phyloP scores from a whole-genome alignment of 805 yeast genomes.

The Candida coleopterorum region DNA sequence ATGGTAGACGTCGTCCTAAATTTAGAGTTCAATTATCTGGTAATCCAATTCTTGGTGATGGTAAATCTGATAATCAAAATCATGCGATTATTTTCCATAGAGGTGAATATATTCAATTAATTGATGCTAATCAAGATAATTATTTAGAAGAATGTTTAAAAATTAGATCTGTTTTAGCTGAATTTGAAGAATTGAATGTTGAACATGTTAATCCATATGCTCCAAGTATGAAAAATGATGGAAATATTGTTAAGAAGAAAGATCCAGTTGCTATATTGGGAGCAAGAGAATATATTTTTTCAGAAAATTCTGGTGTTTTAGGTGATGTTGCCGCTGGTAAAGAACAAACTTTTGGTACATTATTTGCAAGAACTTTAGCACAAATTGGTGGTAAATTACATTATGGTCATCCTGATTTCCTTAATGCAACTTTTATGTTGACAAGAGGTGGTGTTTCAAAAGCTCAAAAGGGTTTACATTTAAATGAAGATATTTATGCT shows the following conservation, averaged over 20 bases:
- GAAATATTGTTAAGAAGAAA: conserved; percentile 33
- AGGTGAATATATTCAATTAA: conserved; percentile 75
- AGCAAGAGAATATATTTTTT: conserved; percentile 77
- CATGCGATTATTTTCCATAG: conserved; percentile 69
- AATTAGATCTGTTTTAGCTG: conserved; percentile 68
- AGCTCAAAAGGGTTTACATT: conserved; percentile 77
- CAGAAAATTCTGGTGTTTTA: conserved; percentile 75
- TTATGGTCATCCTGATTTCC: conserved; percentile 84
- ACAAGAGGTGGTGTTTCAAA: conserved; percentile 86
- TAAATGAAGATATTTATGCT: conserved; percentile 83
- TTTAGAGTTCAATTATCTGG: conserved; percentile 67
- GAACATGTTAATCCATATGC: conserved; percentile 82
- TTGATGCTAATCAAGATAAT: conserved; percentile 83
- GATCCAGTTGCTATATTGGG: conserved; percentile 80
- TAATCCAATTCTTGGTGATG: conserved; percentile 80
- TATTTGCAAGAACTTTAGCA: conserved; percentile 78
- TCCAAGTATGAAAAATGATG: conserved; percentile 59
- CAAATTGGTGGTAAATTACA: conserved; percentile 80
- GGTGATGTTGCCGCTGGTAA: conserved; percentile 89
- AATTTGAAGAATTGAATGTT: conserved; percentile 57
- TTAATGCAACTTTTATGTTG: conserved; percentile 71
- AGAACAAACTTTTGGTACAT: conserved; percentile 83
- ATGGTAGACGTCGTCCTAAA: conserved; percentile 57
- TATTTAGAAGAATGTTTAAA: conserved; percentile 78
- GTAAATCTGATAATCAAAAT: conserved; percentile 81